Conservation (phyloP, 2,329 filamentous ascomycete species). For the Phyllosticta citrichinensis region DNA sequence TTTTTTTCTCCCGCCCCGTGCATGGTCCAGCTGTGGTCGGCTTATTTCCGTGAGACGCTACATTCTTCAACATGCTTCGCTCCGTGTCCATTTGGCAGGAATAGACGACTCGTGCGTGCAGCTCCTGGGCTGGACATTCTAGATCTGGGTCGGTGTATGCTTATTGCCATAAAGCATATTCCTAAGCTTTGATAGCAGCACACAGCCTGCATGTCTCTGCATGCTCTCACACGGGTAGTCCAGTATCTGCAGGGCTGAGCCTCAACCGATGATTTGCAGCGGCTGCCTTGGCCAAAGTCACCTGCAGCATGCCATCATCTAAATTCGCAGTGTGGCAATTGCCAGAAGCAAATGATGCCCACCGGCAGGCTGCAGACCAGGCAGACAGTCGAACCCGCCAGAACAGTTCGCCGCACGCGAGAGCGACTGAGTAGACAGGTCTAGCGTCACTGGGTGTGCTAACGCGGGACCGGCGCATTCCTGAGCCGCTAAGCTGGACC, state of each 20-base stretch:
- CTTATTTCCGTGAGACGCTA: background rate
- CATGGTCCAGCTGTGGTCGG: background rate
- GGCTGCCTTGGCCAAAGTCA: background rate
- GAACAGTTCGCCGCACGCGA: background rate
- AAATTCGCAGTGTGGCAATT: background rate
- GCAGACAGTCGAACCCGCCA: background rate
- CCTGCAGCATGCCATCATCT: background rate
- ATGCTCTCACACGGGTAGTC: background rate
- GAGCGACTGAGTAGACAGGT: background rate
- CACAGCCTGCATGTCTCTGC: background rate
- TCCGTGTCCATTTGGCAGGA: background rate
- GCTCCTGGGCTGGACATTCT: background rate
- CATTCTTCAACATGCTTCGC: background rate
- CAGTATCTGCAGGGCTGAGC: background rate
- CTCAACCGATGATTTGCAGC: background rate
- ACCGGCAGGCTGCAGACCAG: background rate
- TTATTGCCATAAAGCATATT: background rate
- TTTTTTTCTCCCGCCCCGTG: background rate
- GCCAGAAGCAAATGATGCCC: background rate
- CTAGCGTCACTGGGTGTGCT: background rate
- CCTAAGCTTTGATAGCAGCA: background rate
- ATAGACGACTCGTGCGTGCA: background rate
- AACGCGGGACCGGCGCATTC: background rate
- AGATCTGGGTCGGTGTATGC: background rate
- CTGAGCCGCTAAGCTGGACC: background rate